Evolutionary conservation across 2,329 filamentous ascomycete genomes (phyloP), one percentile per base, ranked within the genome.

Genomic region (Phialophora tarda): DNA sequence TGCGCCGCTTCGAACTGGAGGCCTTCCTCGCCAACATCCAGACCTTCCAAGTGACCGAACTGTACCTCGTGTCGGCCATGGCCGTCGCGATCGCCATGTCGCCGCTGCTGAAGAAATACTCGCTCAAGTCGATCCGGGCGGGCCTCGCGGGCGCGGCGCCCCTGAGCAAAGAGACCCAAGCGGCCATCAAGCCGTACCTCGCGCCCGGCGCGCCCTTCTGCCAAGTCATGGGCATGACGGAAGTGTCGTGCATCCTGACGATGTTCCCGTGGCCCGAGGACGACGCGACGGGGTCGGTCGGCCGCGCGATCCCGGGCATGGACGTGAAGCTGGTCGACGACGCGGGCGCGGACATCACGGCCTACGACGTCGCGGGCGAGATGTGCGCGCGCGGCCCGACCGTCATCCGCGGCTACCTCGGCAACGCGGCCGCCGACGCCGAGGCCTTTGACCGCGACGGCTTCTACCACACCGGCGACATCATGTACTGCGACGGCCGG

Each of bases 191-290:
- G 26, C 71, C 71, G 5, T 74, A 82, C 28, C 78, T 85, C 48
- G 73, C 78, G 21, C 69, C 71, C 0, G 74, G 78, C 30, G 80
- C 82, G 0, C 76, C 76, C 14, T 77, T 84, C 14, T 77, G 76
- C 4, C 82, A 83, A 64, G 77, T 84, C 34, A 86, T 81, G 78
- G 84, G 84, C 2, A 84, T 85, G 82, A 85, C 84, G 0, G 84
- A 86, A 73, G 78, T 73, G 71, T 83, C 83, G 10, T 64, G 61
- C 57, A 63, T 71, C 8, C 47, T 65, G 8, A 65, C 63, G 2
- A 58, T 21, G 28, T 62, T 76, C n/a, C 79, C 78, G 54, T 68
- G 61, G 47, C 76, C 76, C 4, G 75, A 82, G 60, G 70, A 75
- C 12, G 81, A 82, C 55, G 72, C 75, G 12, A 78, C 79, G 2